A percentile compares a stretch with the other conserved stretches of the same genome.
These are phyloP conservation scores for Backusella circina DNA, from an alignment of 192 early-diverging fungal species.

Conservation along the genomic window DNA sequence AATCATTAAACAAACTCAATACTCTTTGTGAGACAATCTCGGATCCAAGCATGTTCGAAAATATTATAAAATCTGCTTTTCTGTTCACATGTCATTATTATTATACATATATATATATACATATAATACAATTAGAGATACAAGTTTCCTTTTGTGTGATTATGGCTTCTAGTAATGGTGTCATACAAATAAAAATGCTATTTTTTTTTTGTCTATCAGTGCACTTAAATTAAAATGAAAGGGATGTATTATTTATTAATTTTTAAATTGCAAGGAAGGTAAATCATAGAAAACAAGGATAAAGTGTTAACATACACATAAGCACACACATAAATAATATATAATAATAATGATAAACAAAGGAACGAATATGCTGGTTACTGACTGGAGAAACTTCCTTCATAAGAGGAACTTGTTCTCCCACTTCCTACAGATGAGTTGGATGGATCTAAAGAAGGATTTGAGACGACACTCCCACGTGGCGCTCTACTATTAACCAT, in stretches of 20 bases:
- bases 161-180: neutral
- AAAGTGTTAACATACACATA: neutral
- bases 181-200: neutral
- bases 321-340: neutral
- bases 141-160: neutral
- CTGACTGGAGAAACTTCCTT: constrained; percentile 2
- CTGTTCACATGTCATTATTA: neutral
- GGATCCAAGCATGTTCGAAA: neutral
- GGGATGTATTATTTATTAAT: constrained; percentile 4
- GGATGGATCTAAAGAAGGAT: neutral
- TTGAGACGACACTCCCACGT: neutral
- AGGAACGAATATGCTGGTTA: neutral
- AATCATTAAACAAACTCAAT: neutral
- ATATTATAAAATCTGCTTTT: neutral
- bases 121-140: neutral
- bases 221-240: neutral
- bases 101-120: neutral
- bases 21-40: neutral
- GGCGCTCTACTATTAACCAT: constrained; percentile 7
- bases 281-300: neutral
- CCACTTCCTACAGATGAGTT: neutral
- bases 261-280: neutral
- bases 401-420: neutral
- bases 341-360: neutral
- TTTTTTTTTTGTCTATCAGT: neutral